A percentile compares a stretch with the other conserved stretches of the same genome.
These are phyloP conservation scores for Trametes sp. DNA, from an alignment of 1,284 basidiomycete genomes.

Conservation along the genomic window DNA sequence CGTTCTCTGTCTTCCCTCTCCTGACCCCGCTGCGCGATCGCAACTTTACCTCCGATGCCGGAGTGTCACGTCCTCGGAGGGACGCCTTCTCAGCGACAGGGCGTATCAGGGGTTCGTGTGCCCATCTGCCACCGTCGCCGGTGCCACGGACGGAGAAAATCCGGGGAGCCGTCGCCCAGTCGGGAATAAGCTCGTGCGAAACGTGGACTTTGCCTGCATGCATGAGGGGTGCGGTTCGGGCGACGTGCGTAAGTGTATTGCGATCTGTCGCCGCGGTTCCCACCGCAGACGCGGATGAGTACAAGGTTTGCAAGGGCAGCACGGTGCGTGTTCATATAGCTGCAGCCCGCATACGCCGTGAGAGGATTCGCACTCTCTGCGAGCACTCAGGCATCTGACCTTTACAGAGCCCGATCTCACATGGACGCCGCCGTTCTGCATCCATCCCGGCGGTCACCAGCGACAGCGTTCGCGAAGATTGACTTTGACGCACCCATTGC, in stretches of 20 bases:
- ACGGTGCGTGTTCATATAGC: conserved; percentile 3
- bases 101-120: background rate
- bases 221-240: background rate
- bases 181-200: conserved; percentile 33
- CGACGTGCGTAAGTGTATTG: conserved; percentile 18
- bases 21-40: conserved; percentile 18
- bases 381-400: conserved; percentile 28
- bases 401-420: conserved; percentile 28
- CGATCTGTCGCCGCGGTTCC: conserved; percentile 18
- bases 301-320: conserved; percentile 9
- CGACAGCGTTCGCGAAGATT: conserved; percentile 11
- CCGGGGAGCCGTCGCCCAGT: conserved; percentile 25
- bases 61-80: conserved; percentile 14
- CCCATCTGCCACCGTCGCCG: conserved; percentile 5
- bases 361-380: conserved; percentile 29
- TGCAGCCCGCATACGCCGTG: conserved; percentile 24
- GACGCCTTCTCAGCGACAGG: conserved; percentile 12
- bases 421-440: conserved; percentile 7
- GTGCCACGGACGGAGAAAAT: conserved; percentile 25
- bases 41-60: conserved; percentile 28
- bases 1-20: conserved; percentile 21
- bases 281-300: conserved; percentile 1
- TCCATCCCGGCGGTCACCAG: conserved; percentile 8
- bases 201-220: conserved; percentile 12
- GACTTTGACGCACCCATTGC: conserved; percentile 9